These are phyloP conservation scores for Podospora tetraspora DNA, from an alignment of 495 filamentous ascomycete genomes.

Conservation along the genomic window DNA sequence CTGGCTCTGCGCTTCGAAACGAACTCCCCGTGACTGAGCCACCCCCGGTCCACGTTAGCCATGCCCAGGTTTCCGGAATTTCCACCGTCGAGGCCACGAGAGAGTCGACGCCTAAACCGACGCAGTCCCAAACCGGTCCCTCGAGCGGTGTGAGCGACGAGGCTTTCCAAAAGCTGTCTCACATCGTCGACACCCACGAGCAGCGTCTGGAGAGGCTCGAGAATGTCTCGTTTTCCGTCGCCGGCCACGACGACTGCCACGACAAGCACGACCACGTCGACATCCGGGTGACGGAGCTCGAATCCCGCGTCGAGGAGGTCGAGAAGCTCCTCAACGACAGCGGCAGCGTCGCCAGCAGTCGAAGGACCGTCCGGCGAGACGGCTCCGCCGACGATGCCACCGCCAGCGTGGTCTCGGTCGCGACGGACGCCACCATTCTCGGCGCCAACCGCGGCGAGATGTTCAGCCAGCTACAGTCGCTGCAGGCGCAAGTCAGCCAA, in stretches of 20 bases:
- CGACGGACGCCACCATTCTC: conserved; percentile 37
- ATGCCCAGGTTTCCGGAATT: not conserved
- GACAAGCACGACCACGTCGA: conserved; percentile 56
- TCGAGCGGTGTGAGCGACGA: conserved; percentile 18
- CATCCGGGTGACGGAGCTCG: conserved; percentile 54
- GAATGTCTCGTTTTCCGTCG: conserved; percentile 53
- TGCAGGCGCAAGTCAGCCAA: conserved; percentile 52
- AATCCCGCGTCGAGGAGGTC: conserved; percentile 55
- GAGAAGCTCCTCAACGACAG: conserved; percentile 50
- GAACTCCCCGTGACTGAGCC: conserved; percentile 8
- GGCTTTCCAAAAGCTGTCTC: conserved; percentile 33
- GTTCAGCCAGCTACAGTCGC: conserved; percentile 45
- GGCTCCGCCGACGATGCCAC: conserved; percentile 31
- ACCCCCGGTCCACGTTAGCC: not conserved
- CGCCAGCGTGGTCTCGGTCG: conserved; percentile 40
- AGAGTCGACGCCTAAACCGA: conserved; percentile 15
- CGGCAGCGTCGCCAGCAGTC: conserved; percentile 35
- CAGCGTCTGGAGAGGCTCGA: conserved; percentile 57
- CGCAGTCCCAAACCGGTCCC: conserved; percentile 10
- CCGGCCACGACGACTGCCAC: conserved; percentile 52
- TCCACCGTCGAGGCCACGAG: not conserved
- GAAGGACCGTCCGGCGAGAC: conserved; percentile 24
- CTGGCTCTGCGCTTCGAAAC: conserved; percentile 25
- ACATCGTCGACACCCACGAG: conserved; percentile 44
- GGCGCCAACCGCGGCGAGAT: conserved; percentile 38